These are phyloP conservation scores for Globisporangium cystogenes DNA, from an alignment of 352 stramenopile species.

Conservation along the genomic window DNA sequence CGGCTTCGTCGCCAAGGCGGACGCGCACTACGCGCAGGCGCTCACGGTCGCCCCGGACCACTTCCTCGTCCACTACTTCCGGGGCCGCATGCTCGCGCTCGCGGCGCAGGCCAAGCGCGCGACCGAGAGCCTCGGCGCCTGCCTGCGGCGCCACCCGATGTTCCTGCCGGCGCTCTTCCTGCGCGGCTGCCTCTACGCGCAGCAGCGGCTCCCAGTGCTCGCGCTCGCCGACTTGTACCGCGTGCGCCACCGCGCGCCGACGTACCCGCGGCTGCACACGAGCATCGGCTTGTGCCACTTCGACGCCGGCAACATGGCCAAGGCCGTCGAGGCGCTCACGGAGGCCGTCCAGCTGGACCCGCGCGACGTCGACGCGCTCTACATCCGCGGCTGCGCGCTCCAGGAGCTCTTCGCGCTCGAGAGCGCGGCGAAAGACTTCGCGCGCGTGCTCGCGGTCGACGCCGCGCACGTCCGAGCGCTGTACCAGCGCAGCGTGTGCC, in stretches of 20 bases:
- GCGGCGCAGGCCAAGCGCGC: conserved; percentile 23
- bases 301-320: conserved; percentile 23
- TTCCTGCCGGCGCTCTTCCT: conserved; percentile 53
- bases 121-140: conserved; percentile 23
- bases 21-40: conserved; percentile 30
- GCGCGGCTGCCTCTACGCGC: conserved; percentile 42
- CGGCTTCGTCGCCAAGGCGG: conserved; percentile 24
- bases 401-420: conserved; percentile 43
- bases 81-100: conserved; percentile 37
- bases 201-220: conserved; percentile 40
- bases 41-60: conserved; percentile 21
- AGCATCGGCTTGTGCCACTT: conserved; percentile 57
- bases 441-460: conserved; percentile 14
- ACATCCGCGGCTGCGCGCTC: conserved; percentile 42
- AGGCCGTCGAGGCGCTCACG: conserved; percentile 40
- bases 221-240: conserved; percentile 50
- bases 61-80: conserved; percentile 43
- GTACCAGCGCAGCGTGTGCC: conserved; percentile 40
- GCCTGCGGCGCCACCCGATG: conserved; percentile 25
- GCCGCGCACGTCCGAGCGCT: conserved; percentile 18
- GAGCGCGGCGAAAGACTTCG: conserved; percentile 38
- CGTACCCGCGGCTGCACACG: conserved; percentile 41
- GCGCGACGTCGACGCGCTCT: conserved; percentile 24
- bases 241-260: conserved; percentile 32
- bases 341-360: conserved; percentile 26